Evolutionary conservation across 345 rosid genomes (phyloP).

Genomic region (Eucalyptus victrix): DNA sequence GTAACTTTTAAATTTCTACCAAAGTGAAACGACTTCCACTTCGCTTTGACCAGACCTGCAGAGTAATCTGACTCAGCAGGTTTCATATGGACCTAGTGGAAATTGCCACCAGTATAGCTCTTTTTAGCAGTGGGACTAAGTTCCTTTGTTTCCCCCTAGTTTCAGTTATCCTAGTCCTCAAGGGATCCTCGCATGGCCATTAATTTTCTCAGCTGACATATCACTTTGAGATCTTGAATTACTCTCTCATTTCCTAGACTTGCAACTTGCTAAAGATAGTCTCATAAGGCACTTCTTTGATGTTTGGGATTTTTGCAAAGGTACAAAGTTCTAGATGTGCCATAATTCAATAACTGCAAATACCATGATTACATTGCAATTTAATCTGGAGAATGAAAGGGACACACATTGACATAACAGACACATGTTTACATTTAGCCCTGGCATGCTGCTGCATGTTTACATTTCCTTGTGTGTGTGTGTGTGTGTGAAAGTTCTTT

Average conservation of each 20-base stretch:
- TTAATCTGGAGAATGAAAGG: background rate
- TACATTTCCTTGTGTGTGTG: background rate
- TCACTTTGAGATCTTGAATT: background rate
- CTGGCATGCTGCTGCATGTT: background rate
- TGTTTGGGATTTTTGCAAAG: background rate
- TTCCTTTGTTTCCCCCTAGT: background rate
- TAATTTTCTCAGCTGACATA: background rate
- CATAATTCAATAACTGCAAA: background rate
- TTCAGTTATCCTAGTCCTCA: background rate
- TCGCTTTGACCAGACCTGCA: background rate
- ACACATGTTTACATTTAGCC: background rate
- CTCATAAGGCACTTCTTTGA: background rate
- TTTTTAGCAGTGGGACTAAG: background rate
- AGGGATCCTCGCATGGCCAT: background rate
- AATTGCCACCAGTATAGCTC: background rate
- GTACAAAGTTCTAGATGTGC: background rate
- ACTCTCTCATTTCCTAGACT: background rate
- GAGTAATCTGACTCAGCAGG: background rate
- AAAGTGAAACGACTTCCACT: fast-evolving
- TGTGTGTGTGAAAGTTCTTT: background rate
- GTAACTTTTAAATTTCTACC: background rate
- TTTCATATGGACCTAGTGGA: background rate
- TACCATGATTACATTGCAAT: background rate
- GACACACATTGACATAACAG: background rate
- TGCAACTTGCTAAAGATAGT: background rate